Evolutionary conservation across 257 asterid genomes (phyloP).

Genomic region (Mentha longifolia): DNA sequence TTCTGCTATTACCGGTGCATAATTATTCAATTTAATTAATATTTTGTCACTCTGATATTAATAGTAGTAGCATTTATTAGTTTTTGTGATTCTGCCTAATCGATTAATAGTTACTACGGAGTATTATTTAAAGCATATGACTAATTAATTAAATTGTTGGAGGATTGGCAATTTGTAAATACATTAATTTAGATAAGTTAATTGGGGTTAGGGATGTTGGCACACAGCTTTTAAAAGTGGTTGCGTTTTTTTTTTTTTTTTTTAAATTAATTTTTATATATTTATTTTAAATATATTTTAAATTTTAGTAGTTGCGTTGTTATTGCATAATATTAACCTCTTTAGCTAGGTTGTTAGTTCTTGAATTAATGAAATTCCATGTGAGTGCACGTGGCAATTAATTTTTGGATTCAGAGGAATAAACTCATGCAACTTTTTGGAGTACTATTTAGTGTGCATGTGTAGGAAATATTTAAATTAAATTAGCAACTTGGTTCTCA

Average conservation of each 20-base stretch:
- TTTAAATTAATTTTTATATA: too few species aligned
- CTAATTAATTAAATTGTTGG: not conserved
- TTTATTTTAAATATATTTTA: too few species aligned
- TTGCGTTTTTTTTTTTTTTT: too few species aligned
- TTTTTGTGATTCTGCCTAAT: too few species aligned
- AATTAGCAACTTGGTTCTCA: conserved; percentile 3
- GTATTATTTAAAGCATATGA: not conserved
- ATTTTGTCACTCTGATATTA: too few species aligned
- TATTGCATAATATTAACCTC: conserved; percentile 3
- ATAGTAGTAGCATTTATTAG: too few species aligned
- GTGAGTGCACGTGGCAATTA: conserved; percentile 25
- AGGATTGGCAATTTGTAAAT: not conserved
- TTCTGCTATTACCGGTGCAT: not conserved
- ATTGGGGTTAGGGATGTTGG: conserved; percentile 26
- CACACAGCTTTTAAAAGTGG: not conserved
- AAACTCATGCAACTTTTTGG: not conserved
- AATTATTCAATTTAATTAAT: too few species aligned
- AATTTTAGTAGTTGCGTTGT: conserved; percentile 15
- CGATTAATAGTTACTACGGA: too few species aligned
- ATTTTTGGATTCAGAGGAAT: not conserved
- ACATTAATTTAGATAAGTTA: not conserved
- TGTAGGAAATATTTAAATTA: not conserved
- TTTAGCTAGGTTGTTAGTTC: conserved; percentile 15
- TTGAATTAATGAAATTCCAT: not conserved
- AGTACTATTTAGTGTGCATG: too few species aligned